Conservation (phyloP, 495 filamentous ascomycete species). For the Cercophora newfieldiana region DNA sequence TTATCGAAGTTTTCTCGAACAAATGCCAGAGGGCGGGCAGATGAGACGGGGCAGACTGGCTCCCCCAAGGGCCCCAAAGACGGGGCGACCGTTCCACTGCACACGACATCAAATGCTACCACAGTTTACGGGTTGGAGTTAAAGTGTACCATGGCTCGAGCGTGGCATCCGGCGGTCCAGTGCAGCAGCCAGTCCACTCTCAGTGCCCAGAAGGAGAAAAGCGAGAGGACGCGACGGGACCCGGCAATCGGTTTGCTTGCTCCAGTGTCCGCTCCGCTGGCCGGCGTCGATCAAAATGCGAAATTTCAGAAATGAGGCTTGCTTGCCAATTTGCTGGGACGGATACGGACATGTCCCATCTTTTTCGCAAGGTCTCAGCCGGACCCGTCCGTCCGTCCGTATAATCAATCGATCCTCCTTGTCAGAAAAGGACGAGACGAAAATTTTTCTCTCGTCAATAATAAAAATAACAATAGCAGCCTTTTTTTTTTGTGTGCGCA, state of each 20-base stretch:
- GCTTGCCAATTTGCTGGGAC: slow-evolving; percentile 7
- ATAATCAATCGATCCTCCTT: background rate
- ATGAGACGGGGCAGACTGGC: slow-evolving; percentile 1
- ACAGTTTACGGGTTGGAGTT: background rate
- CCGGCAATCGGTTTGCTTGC: slow-evolving; percentile 1
- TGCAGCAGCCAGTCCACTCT: background rate
- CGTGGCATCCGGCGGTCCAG: background rate
- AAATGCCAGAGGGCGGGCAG: background rate
- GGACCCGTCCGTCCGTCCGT: background rate
- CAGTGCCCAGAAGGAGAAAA: background rate
- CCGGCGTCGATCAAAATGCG: slow-evolving; percentile 16
- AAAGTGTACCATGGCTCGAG: background rate
- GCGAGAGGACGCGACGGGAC: no score
- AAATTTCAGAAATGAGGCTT: background rate
- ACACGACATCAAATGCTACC: background rate
- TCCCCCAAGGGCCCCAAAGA: background rate
- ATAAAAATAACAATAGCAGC: background rate
- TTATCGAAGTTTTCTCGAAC: slow-evolving; percentile 12
- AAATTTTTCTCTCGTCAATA: slow-evolving; percentile 1
- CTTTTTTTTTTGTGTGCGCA: background rate
- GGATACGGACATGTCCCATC: slow-evolving; percentile 13
- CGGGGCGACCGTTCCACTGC: background rate
- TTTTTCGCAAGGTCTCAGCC: slow-evolving; percentile 1
- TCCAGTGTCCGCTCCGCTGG: background rate
- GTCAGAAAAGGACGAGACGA: background rate